Conservation (phyloP, 495 filamentous ascomycete species). For the Astrothelium macrocarpum region DNA sequence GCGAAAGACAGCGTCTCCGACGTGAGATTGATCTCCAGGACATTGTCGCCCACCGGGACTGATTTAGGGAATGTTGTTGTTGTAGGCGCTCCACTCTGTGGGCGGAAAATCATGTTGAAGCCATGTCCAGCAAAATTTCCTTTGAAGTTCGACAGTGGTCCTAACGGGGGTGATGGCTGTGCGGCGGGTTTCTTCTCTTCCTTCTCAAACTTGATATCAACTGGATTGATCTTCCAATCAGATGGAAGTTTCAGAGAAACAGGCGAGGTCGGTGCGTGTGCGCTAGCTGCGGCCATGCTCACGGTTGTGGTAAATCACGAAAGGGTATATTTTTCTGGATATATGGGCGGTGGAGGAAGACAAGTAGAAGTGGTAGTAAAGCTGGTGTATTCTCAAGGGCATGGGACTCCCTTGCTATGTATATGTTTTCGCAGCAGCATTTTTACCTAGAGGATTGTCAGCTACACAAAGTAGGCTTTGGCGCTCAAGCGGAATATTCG, state of each 20-base stretch:
- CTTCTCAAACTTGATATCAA: background rate
- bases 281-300: background rate
- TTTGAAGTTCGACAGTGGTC: conserved; percentile 8
- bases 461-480: background rate
- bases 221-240: background rate
- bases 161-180: conserved; percentile 3
- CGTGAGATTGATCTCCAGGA: conserved; percentile 18
- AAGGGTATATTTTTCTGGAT: background rate
- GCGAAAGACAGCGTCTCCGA: conserved; percentile 15
- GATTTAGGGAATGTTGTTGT: conserved; percentile 7
- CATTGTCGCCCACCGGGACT: conserved; percentile 11
- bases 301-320: background rate
- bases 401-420: background rate
- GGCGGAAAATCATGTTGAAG: conserved; percentile 19
- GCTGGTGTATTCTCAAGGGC: background rate
- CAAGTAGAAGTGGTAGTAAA: background rate
- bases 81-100: conserved; percentile 10
- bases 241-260: background rate
- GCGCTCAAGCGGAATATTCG: background rate
- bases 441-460: background rate
- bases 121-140: conserved; percentile 14
- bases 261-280: background rate
- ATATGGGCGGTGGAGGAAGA: background rate
- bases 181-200: too few relatives aligned
- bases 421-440: background rate